Evolutionary conservation across 345 rosid genomes (phyloP).

Genomic region (Eucalyptus albens): DNA sequence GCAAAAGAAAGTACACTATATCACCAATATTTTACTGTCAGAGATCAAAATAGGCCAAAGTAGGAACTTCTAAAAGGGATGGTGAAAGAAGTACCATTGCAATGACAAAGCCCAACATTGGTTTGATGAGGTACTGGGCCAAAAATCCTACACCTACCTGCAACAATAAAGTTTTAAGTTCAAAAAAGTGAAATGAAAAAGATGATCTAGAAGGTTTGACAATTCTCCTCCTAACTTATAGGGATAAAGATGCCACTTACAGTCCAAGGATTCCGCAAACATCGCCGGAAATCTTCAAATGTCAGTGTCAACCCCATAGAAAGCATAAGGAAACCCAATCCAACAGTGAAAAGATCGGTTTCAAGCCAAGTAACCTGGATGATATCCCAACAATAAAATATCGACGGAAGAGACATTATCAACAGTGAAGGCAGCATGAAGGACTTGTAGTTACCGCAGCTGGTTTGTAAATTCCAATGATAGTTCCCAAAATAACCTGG

Average conservation of each 20-base stretch:
- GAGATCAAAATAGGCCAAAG: background rate
- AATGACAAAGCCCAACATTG: constrained; percentile 64
- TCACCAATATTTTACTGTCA: background rate
- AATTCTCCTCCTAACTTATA: background rate
- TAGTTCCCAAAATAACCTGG: constrained; percentile 83
- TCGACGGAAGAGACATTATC: background rate
- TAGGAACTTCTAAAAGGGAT: background rate
- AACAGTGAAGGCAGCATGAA: background rate
- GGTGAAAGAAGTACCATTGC: constrained; percentile 49
- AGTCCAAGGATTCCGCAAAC: constrained; percentile 96
- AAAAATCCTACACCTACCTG: constrained; percentile 98
- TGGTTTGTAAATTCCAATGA: constrained; percentile 87
- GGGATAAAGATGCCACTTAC: constrained; percentile 26
- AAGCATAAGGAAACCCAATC: constrained; percentile 94
- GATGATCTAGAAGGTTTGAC: background rate
- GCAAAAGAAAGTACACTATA: background rate
- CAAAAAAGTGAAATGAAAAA: background rate
- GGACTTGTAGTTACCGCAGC: constrained; percentile 44
- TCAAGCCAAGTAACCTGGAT: constrained; percentile 87
- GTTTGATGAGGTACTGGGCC: constrained; percentile 85
- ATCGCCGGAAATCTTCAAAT: constrained; percentile 81
- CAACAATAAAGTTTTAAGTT: constrained; percentile 9
- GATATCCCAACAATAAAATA: background rate
- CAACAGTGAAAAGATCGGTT: constrained; percentile 81
- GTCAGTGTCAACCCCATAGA: constrained; percentile 96